Percentiles rank a stretch among this genome's conserved stretches.
Evolutionary conservation across 106 monocot genomes (phyloP).

Genomic region (Amphibolis antarctica): DNA sequence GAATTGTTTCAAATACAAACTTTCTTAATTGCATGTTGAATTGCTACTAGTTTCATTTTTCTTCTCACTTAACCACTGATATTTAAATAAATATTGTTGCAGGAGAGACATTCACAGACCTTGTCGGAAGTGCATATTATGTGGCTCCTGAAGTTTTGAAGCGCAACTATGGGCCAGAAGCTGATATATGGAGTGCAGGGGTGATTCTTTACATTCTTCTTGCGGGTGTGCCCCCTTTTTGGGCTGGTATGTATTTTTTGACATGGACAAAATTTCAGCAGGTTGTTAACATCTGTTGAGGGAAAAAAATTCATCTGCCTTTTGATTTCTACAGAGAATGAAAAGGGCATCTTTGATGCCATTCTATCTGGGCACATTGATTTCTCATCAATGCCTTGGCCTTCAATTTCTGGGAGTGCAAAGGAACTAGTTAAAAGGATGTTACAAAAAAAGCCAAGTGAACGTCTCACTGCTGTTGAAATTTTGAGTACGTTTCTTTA

Average conservation of each 20-base stretch:
- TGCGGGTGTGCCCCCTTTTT: slow-evolving; percentile 87
- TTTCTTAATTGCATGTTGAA: no score
- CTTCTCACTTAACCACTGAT: no score
- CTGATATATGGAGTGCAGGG: slow-evolving; percentile 92
- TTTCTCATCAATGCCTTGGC: slow-evolving; percentile 62
- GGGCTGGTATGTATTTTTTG: slow-evolving; percentile 45
- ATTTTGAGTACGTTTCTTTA: slow-evolving; percentile 39
- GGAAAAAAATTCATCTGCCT: not conserved
- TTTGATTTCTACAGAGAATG: slow-evolving; percentile 40
- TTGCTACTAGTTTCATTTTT: no score
- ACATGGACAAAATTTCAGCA: not conserved
- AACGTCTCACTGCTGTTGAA: slow-evolving; percentile 45
- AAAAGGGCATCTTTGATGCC: slow-evolving; percentile 55
- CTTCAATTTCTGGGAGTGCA: slow-evolving; percentile 64
- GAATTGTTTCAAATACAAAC: no score
- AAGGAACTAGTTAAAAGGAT: slow-evolving; percentile 63
- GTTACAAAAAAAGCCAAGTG: slow-evolving; percentile 48
- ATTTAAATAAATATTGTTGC: not conserved
- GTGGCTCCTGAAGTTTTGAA: slow-evolving; percentile 80
- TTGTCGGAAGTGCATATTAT: slow-evolving; percentile 91
- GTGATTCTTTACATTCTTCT: slow-evolving; percentile 94
- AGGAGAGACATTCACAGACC: slow-evolving; percentile 62
- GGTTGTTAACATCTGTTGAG: no score
- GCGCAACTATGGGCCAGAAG: slow-evolving; percentile 55
- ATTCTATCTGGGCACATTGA: slow-evolving; percentile 49